Percentiles rank a stretch among this genome's conserved stretches.
Conservation (phyloP, 345 rosid species). For the Salix viminalis region DNA sequence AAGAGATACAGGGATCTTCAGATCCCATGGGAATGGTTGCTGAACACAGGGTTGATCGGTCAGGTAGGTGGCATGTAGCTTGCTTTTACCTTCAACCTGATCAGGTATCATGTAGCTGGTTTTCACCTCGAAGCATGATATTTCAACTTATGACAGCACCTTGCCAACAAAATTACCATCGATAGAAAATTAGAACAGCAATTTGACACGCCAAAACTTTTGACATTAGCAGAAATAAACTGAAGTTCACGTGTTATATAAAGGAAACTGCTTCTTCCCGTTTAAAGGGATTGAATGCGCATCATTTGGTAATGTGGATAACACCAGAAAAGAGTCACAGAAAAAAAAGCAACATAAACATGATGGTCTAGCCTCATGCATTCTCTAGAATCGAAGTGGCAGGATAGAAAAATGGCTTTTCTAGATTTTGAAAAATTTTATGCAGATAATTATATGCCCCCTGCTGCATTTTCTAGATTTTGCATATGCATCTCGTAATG, state of each 20-base stretch:
- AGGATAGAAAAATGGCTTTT: background rate
- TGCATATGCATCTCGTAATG: background rate
- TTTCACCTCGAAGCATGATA: constrained; percentile 12
- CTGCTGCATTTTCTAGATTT: background rate
- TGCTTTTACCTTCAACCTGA: constrained; percentile 10
- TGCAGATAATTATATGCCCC: background rate
- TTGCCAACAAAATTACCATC: constrained; percentile 5
- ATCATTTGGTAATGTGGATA: background rate
- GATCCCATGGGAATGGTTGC: constrained; percentile 97
- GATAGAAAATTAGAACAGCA: background rate
- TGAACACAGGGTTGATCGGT: constrained; percentile 67
- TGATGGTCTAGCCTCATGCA: background rate
- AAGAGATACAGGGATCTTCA: constrained; percentile 77
- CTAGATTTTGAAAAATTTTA: background rate
- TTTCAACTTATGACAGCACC: background rate
- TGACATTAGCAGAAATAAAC: background rate
- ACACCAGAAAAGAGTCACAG: background rate
- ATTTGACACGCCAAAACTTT: background rate
- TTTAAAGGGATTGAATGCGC: background rate
- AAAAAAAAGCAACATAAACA: background rate
- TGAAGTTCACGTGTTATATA: background rate
- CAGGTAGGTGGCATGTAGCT: constrained; percentile 57
- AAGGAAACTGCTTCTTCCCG: background rate
- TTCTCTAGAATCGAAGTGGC: background rate
- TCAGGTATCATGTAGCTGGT: constrained; percentile 29